These are phyloP conservation scores for Tulasnella sp. DNA, from an alignment of 768 basidiomycete species.

Conservation along the genomic window DNA sequence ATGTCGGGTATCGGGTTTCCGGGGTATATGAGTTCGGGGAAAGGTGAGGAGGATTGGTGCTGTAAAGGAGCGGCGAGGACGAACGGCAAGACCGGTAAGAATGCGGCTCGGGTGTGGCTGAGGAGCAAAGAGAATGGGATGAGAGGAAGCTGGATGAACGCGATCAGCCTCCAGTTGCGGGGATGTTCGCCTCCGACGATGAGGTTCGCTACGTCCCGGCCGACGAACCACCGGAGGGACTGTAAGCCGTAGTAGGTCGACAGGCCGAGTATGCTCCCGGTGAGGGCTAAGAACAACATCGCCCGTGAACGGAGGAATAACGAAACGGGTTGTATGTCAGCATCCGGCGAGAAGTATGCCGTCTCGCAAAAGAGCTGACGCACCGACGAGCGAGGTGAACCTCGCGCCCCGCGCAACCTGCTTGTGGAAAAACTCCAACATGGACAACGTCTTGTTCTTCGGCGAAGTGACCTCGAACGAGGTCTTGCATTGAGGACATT, in stretches of 20 bases:
- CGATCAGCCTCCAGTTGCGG: slow-evolving; percentile 12
- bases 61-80: neutral
- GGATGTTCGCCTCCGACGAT: slow-evolving; percentile 17
- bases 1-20: neutral
- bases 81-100: slow-evolving; percentile 5
- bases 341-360: neutral
- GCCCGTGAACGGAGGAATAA: neutral
- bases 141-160: slow-evolving; percentile 15
- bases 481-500: slow-evolving; percentile 23
- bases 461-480: neutral
- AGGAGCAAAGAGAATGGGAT: slow-evolving; percentile 14
- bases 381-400: neutral
- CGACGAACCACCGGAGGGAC: slow-evolving; percentile 11
- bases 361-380: neutral
- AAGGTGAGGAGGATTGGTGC: neutral
- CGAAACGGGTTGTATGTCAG: neutral
- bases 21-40: neutral
- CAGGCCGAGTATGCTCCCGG: neutral
- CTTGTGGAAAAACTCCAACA: slow-evolving; percentile 2
- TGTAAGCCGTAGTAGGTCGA: slow-evolving; percentile 11
- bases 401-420: slow-evolving; percentile 6
- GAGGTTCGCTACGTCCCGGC: slow-evolving; percentile 6
- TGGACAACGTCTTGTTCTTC: neutral
- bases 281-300: neutral
- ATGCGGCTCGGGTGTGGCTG: neutral